phyloP scores from a whole-genome alignment of 805 yeast species.

The Saccharomycodes ludwigii region DNA sequence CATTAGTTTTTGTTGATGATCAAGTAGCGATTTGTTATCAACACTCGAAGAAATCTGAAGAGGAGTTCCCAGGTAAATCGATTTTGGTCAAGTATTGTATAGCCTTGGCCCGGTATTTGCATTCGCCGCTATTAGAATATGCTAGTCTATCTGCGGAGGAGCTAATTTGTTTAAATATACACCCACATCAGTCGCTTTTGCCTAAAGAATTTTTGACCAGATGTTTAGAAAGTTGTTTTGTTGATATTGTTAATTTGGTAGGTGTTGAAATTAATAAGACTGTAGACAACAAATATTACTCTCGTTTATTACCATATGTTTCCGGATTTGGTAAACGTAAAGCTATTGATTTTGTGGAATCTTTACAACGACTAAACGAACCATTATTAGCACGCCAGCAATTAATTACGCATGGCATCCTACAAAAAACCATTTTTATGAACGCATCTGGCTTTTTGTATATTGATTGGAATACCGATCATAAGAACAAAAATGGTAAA shows the following conservation, averaged over 20 bases:
- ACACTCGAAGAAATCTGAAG: conserved; percentile 58
- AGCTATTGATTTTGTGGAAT: conserved; percentile 74
- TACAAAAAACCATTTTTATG: conserved; percentile 72
- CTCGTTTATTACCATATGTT: conserved; percentile 61
- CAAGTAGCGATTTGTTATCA: conserved; percentile 88
- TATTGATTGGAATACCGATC: conserved; percentile 56
- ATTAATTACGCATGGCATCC: conserved; percentile 65
- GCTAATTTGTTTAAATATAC: conserved; percentile 53
- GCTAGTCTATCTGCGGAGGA: conserved; percentile 62
- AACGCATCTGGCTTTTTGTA: conserved; percentile 86
- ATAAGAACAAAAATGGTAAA: no score
- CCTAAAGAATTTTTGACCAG: conserved; percentile 48
- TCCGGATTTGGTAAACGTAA: conserved; percentile 95
- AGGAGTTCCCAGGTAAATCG: conserved; percentile 78
- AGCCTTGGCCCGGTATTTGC: conserved; percentile 83
- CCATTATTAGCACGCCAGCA: conserved; percentile 69
- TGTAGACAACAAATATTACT: conserved; percentile 51
- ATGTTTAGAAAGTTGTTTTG: conserved; percentile 70
- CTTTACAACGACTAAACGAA: conserved; percentile 45
- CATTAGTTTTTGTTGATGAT: conserved; percentile 76
- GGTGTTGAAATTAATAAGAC: conserved; percentile 90
- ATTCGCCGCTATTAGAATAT: conserved; percentile 87
- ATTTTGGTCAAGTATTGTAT: conserved; percentile 72
- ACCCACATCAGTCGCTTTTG: conserved; percentile 61
- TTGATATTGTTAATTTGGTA: conserved; percentile 79